Conservation (phyloP, 441 rosid genomes). For the Adansonia rubrostipa region DNA sequence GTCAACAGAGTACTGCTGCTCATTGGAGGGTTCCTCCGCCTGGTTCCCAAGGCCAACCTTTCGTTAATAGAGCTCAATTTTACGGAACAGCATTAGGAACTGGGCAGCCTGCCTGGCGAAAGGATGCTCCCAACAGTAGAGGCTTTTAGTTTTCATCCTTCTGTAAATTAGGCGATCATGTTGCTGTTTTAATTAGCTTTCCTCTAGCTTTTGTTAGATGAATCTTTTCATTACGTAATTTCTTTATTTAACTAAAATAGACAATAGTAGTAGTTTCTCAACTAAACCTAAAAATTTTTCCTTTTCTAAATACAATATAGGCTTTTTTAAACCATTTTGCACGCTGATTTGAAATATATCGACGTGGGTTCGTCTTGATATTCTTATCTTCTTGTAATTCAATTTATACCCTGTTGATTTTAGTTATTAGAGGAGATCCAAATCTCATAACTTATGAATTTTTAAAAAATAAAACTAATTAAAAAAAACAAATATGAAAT, state of each 20-base stretch:
- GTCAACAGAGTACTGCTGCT: conserved; percentile 24
- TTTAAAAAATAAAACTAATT: background rate
- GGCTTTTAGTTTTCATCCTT: conserved; percentile 46
- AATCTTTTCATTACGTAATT: background rate
- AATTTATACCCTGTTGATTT: background rate
- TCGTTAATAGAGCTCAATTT: conserved; percentile 30
- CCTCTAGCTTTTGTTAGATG: conserved; percentile 4
- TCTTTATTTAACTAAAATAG: background rate
- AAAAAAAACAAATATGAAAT: background rate
- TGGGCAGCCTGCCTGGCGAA: conserved; percentile 47
- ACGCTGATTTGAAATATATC: background rate
- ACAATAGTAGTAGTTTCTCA: background rate
- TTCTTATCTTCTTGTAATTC: background rate
- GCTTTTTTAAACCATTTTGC: background rate
- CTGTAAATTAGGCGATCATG: conserved; percentile 29
- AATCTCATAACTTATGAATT: background rate
- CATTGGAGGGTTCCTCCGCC: conserved; percentile 34
- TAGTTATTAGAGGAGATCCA: background rate
- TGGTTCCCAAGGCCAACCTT: conserved; percentile 22
- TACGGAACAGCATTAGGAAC: conserved; percentile 26
- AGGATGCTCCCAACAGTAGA: conserved; percentile 52
- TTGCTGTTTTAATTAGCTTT: background rate
- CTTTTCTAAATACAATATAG: no score
- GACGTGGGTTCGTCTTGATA: background rate
- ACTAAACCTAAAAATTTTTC: background rate